Conservation (phyloP, 1,284 basidiomycete genomes). For the Peniophora sp. region DNA sequence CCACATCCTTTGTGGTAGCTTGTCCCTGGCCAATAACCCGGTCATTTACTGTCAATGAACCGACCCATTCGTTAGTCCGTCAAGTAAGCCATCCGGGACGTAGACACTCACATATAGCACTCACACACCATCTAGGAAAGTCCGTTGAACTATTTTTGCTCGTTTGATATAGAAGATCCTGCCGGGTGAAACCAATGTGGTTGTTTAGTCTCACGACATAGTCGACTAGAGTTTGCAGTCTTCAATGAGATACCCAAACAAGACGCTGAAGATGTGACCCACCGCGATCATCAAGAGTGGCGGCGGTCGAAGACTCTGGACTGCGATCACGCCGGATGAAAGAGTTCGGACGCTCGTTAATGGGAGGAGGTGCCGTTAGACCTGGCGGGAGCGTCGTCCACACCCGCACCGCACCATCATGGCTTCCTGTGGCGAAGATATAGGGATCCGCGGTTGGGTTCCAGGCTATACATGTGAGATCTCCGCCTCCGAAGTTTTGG, state of each 20-base stretch:
- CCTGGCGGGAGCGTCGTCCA: constrained; percentile 39
- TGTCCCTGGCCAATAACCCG: no score
- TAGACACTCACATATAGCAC: no score
- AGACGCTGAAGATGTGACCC: constrained; percentile 13
- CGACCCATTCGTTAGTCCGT: no score
- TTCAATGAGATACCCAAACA: constrained; percentile 9
- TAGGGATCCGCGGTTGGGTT: constrained; percentile 62
- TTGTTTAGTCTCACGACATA: background rate
- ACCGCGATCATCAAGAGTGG: constrained; percentile 16
- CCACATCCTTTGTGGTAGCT: no score
- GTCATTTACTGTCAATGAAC: no score
- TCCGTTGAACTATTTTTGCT: no score
- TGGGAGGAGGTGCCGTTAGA: background rate
- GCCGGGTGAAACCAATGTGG: no score
- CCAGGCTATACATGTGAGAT: constrained; percentile 73
- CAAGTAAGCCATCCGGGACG: no score
- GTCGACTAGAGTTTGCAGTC: constrained; percentile 8
- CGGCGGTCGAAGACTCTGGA: constrained; percentile 4
- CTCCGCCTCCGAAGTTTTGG: constrained; percentile 49
- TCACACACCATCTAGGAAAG: no score
- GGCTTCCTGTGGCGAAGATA: constrained; percentile 74
- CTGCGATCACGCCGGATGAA: background rate
- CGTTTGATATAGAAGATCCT: no score
- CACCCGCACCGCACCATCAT: constrained; percentile 65
- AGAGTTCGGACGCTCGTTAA: background rate